Conservation (phyloP, 2,329 filamentous ascomycete species). For the Lasiodiplodia sp. region DNA sequence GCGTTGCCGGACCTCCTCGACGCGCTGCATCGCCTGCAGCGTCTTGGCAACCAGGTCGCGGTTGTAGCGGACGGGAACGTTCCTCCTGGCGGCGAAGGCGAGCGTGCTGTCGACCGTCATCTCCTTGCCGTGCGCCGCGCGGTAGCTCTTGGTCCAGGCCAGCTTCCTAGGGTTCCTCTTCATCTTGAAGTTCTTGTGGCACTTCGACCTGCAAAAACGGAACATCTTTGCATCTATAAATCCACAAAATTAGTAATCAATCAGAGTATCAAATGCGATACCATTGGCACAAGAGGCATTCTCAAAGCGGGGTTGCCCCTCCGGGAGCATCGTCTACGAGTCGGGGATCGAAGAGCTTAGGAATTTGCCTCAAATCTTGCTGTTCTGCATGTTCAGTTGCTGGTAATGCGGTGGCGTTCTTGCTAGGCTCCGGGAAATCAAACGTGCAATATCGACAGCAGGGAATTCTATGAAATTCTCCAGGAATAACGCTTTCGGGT, state of each 20-base stretch:
- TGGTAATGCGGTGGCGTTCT: neutral
- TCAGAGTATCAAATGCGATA: neutral
- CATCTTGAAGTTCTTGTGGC: conserved; percentile 85
- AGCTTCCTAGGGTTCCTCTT: conserved; percentile 97
- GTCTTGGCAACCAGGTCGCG: conserved; percentile 88
- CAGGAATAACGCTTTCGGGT: neutral
- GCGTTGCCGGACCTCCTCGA: conserved; percentile 81
- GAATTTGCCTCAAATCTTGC: neutral
- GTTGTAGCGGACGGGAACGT: conserved; percentile 95
- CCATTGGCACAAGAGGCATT: conserved; percentile 4
- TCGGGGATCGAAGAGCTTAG: neutral
- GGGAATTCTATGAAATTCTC: neutral
- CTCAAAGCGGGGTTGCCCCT: neutral
- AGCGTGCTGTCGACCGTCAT: conserved; percentile 86
- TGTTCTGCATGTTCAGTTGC: neutral
- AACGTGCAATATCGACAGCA: neutral
- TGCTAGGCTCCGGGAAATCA: neutral
- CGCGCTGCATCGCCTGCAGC: conserved; percentile 88
- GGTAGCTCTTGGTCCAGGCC: conserved; percentile 96
- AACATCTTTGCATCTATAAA: conserved; percentile 61
- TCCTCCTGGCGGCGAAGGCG: conserved; percentile 89
- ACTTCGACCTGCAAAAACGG: conserved; percentile 70
- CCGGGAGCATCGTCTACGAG: neutral
- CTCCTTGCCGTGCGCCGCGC: conserved; percentile 77
- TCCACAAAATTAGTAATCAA: neutral